Evolutionary conservation across 2,329 filamentous ascomycete genomes (phyloP).

Genomic region (Grosmannia clavigera): DNA sequence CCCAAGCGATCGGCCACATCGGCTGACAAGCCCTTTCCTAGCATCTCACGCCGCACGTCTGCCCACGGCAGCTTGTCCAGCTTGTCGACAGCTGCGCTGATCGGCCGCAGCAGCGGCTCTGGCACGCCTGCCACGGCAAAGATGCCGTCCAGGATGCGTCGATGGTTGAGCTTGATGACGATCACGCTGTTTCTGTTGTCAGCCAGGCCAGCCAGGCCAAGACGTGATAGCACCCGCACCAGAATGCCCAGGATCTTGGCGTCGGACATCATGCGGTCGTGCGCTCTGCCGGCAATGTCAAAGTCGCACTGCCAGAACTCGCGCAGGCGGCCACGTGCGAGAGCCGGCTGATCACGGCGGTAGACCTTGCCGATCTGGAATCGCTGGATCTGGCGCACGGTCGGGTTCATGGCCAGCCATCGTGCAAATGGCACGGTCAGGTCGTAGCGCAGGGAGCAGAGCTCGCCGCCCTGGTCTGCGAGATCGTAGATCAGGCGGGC

Average conservation of each 20-base stretch:
- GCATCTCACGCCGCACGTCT: conserved; percentile 85
- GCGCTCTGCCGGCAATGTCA: conserved; percentile 70
- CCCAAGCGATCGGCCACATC: conserved; percentile 79
- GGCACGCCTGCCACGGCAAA: conserved; percentile 86
- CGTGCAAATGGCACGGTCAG: conserved; percentile 56
- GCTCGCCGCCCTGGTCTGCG: conserved; percentile 68
- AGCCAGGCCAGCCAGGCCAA: background rate
- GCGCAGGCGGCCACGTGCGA: conserved; percentile 83
- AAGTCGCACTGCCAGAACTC: conserved; percentile 98
- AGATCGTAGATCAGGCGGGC: conserved; percentile 60
- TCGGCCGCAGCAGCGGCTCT: conserved; percentile 70
- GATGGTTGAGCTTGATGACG: conserved; percentile 88
- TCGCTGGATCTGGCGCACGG: conserved; percentile 72
- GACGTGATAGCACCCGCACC: conserved; percentile 56
- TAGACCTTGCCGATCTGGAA: conserved; percentile 94
- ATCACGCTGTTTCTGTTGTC: conserved; percentile 43
- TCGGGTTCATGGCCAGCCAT: conserved; percentile 80
- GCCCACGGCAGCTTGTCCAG: conserved; percentile 81
- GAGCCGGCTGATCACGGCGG: conserved; percentile 36
- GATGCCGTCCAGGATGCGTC: conserved; percentile 86
- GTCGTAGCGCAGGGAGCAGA: conserved; percentile 70
- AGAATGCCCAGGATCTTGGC: conserved; percentile 77
- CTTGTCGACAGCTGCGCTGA: conserved; percentile 88
- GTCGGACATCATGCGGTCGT: conserved; percentile 85
- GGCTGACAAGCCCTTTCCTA: conserved; percentile 67